These are phyloP conservation scores for Rubus parviflorus DNA, from an alignment of 306 rosid genomes.

Conservation along the genomic window DNA sequence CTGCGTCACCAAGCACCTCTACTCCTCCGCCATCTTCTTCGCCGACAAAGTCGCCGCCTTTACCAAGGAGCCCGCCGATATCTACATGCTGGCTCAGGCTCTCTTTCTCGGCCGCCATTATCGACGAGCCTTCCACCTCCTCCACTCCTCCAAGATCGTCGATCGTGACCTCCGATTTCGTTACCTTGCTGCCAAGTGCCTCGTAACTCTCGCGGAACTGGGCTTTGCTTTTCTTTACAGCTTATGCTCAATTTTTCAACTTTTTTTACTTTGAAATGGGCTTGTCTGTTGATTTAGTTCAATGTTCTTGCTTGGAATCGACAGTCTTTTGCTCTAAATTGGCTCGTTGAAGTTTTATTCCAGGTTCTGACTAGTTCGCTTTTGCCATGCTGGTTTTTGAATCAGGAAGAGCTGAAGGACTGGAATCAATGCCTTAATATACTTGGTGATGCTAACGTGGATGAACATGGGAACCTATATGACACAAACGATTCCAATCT, in stretches of 20 bases:
- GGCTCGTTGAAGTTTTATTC: not conserved
- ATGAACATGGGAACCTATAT: slow-evolving; percentile 70
- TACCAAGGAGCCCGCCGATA: slow-evolving; percentile 86
- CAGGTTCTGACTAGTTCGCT: not conserved
- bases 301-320: not conserved
- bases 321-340: not conserved
- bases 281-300: not conserved
- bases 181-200: slow-evolving; percentile 96
- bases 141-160: slow-evolving; percentile 85
- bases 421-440: slow-evolving; percentile 90
- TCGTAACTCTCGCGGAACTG: slow-evolving; percentile 31
- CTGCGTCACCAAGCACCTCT: slow-evolving; percentile 90
- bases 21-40: slow-evolving; percentile 94
- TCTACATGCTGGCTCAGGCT: slow-evolving; percentile 97
- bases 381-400: not conserved
- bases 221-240: not conserved
- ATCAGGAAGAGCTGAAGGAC: slow-evolving; percentile 89
- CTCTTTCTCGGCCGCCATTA: slow-evolving; percentile 94
- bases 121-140: slow-evolving; percentile 94
- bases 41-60: slow-evolving; percentile 90
- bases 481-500: slow-evolving; percentile 62
- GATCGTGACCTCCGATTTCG: slow-evolving; percentile 90
- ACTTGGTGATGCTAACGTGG: slow-evolving; percentile 83
- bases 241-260: not conserved
- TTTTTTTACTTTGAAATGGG: not conserved